Evolutionary conservation across 1,284 basidiomycete genomes (phyloP).

Genomic region (Sparassis latifolia): DNA sequence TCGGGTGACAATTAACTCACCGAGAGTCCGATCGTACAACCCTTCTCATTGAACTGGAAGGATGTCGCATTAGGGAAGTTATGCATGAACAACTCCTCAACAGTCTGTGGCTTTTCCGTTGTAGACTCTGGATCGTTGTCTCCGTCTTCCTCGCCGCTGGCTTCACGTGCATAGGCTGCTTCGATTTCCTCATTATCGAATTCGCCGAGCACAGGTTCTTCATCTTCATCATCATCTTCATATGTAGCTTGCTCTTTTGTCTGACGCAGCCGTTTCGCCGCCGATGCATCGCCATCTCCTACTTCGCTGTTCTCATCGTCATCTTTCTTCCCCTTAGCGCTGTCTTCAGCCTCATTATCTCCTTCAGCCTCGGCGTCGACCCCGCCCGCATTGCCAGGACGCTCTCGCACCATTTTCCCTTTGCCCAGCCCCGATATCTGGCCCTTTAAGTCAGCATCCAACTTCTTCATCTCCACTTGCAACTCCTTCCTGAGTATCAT

Average conservation of each 20-base stretch:
- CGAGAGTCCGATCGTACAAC: constrained; percentile 77
- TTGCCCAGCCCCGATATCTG: constrained; percentile 83
- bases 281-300: constrained; percentile 26
- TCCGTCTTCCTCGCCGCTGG: constrained; percentile 21
- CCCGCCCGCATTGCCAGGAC: constrained; percentile 32
- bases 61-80: constrained; percentile 55
- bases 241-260: constrained; percentile 48
- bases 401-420: constrained; percentile 53
- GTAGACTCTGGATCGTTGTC: constrained; percentile 35
- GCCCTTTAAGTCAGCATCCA: constrained; percentile 74
- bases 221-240: constrained; percentile 49
- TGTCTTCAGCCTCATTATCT: constrained; percentile 64
- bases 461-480: constrained; percentile 79
- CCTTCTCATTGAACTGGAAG: constrained; percentile 73
- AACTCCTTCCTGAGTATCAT: constrained; percentile 86
- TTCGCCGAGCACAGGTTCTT: constrained; percentile 46
- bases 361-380: constrained; percentile 42
- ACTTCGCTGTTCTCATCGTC: constrained; percentile 38
- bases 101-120: constrained; percentile 26
- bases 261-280: constrained; percentile 42
- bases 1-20: constrained; percentile 40
- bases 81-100: constrained; percentile 45
- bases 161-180: constrained; percentile 52
- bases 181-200: constrained; percentile 64
- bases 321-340: constrained; percentile 33